Conservation (phyloP, 176 grass and related monocot species). For the Dactylis glomerata region DNA sequence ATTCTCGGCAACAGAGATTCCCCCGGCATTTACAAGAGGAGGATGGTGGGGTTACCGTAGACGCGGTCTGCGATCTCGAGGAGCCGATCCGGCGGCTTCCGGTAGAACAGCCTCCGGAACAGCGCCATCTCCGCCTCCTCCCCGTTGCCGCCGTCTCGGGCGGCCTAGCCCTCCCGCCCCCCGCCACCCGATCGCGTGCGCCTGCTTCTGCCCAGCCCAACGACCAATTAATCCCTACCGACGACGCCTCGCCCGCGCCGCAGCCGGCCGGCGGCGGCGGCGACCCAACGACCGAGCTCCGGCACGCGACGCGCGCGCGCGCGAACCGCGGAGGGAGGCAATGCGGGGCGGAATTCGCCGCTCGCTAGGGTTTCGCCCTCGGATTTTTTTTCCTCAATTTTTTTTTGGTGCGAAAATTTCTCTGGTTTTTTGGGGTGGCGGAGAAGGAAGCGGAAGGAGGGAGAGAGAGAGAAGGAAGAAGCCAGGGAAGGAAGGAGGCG, state of each 20-base stretch:
- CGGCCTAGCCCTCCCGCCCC: conserved; percentile 21
- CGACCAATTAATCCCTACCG: not conserved
- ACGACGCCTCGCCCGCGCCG: not conserved
- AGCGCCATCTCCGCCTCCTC: conserved; percentile 61
- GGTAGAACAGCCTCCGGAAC: conserved; percentile 94
- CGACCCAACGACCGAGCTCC: conserved; percentile 3
- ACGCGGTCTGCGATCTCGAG: conserved; percentile 92
- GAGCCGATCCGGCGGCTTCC: conserved; percentile 93
- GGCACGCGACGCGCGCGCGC: conserved; percentile 2
- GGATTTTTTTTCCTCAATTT: not conserved
- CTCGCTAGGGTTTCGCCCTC: conserved; percentile 30
- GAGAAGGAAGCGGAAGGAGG: conserved; percentile 17
- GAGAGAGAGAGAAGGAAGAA: not conserved
- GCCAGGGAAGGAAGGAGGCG: not conserved
- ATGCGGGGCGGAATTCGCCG: conserved; percentile 29
- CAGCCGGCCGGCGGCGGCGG: not conserved
- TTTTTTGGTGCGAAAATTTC: conserved; percentile 7
- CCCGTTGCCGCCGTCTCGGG: conserved; percentile 50
- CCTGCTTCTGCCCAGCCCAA: not conserved
- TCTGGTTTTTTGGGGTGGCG: conserved; percentile 23
- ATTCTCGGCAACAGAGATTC: not conserved
- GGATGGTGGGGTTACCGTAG: conserved; percentile 53
- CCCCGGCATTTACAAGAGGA: not conserved
- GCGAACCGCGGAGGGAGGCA: conserved; percentile 3
- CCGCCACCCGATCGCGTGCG: not conserved